Percentiles rank a stretch among this genome's conserved stretches.
Evolutionary conservation across 306 rosid species (phyloP).

Genomic region (Notholithocarpus densiflorus): DNA sequence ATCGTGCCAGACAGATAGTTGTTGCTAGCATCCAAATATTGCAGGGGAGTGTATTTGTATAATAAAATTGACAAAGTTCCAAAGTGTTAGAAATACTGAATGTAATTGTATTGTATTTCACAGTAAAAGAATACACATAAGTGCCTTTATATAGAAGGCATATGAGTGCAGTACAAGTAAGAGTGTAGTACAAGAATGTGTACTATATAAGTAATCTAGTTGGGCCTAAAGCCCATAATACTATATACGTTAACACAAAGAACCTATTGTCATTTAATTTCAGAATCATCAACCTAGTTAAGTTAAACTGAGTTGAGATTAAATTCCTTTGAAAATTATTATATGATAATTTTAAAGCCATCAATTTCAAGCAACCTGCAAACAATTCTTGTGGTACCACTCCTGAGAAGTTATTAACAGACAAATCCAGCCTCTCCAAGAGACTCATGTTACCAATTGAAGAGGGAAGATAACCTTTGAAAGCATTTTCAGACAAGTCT

Average conservation of each 20-base stretch:
- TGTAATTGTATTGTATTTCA: too few relatives aligned
- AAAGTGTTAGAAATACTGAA: too few relatives aligned
- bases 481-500: not conserved
- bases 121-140: too few relatives aligned
- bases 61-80: not conserved
- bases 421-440: not conserved
- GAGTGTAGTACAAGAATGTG: too few relatives aligned
- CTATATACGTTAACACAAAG: too few relatives aligned
- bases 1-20: not conserved
- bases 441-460: not conserved
- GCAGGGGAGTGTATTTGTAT: accelerated
- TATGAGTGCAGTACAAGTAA: too few relatives aligned
- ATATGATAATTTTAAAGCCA: not conserved
- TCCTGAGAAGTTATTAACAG: not conserved
- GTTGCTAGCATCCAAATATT: not conserved
- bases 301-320: not conserved
- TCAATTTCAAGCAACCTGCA: not conserved
- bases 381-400: not conserved
- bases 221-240: too few relatives aligned
- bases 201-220: too few relatives aligned
- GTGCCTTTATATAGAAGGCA: too few relatives aligned
- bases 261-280: not conserved
- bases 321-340: not conserved
- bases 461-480: conserved; percentile 5
- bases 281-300: accelerated